These are phyloP conservation scores for Pecoramyces ruminantium DNA, from an alignment of 192 early-diverging fungal genomes.

Conservation along the genomic window DNA sequence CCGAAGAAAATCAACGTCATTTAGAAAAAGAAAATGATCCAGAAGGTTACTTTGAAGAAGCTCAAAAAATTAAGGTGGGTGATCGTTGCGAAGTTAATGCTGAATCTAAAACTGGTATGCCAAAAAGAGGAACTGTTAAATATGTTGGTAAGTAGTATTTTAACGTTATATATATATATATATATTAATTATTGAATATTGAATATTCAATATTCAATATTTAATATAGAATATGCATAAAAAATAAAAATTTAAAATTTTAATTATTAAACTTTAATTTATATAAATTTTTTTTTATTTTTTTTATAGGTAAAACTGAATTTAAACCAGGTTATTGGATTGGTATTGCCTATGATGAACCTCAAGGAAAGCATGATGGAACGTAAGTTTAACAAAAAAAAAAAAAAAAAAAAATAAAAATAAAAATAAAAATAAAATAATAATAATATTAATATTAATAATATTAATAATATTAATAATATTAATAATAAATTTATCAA, in stretches of 20 bases:
- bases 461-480: too few species aligned
- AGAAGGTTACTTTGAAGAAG: constrained; percentile 42
- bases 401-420: too few species aligned
- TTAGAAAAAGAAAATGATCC: constrained; percentile 2
- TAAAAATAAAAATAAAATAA: too few species aligned
- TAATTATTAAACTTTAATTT: too few species aligned
- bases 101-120: constrained; percentile 19
- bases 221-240: too few species aligned
- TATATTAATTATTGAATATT: background rate
- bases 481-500: too few species aligned
- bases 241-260: too few species aligned
- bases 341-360: constrained; percentile 90
- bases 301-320: constrained; percentile 33
- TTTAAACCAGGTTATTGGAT: constrained; percentile 86
- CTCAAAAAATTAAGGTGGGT: constrained; percentile 47
- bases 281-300: too few species aligned
- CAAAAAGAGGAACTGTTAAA: constrained; percentile 39
- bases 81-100: constrained; percentile 66
- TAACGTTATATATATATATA: background rate
- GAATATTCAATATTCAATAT: too few species aligned
- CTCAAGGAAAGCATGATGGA: constrained; percentile 87
- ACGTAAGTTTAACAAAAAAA: constrained; percentile 16
- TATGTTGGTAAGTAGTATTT: constrained; percentile 43
- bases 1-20: constrained; percentile 26
- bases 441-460: too few species aligned